These are phyloP conservation scores for Daldinia eschscholtzii DNA, from an alignment of 2,329 filamentous ascomycete genomes.

Conservation along the genomic window DNA sequence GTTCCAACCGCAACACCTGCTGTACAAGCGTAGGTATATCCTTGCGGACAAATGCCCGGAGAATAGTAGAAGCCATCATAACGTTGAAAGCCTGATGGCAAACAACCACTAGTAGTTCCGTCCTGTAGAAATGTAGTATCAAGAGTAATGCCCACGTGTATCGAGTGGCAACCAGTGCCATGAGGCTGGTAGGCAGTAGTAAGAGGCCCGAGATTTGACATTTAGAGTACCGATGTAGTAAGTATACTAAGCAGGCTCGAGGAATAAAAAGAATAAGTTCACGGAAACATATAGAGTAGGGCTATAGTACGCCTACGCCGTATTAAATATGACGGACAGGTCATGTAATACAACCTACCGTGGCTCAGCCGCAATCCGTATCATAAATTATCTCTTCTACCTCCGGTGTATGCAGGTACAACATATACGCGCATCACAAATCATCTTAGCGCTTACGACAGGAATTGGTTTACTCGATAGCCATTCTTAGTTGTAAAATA, in stretches of 20 bases:
- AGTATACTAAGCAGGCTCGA: no score
- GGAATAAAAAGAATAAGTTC: neutral
- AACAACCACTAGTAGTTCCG: neutral
- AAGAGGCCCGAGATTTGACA: neutral
- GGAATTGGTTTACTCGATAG: no score
- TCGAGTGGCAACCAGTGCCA: neutral
- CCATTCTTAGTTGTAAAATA: no score
- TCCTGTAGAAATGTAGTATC: neutral
- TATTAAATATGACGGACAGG: neutral
- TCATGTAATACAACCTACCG: neutral
- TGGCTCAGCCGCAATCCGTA: no score
- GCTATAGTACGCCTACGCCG: neutral
- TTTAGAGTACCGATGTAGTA: neutral
- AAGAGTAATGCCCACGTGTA: neutral
- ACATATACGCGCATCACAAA: no score
- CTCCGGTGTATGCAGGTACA: no score
- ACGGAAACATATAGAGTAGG: neutral
- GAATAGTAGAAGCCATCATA: slow-evolving; percentile 1
- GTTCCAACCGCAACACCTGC: neutral
- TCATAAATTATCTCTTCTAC: no score
- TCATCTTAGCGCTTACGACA: no score
- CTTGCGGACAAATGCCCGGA: neutral
- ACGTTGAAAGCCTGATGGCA: neutral
- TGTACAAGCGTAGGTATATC: neutral
- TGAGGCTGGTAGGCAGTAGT: neutral